A percentile compares a stretch with the other conserved stretches of the same genome.
phyloP scores from a whole-genome alignment of 2,329 filamentous ascomycete species.

The Diaporthe australafricana region DNA sequence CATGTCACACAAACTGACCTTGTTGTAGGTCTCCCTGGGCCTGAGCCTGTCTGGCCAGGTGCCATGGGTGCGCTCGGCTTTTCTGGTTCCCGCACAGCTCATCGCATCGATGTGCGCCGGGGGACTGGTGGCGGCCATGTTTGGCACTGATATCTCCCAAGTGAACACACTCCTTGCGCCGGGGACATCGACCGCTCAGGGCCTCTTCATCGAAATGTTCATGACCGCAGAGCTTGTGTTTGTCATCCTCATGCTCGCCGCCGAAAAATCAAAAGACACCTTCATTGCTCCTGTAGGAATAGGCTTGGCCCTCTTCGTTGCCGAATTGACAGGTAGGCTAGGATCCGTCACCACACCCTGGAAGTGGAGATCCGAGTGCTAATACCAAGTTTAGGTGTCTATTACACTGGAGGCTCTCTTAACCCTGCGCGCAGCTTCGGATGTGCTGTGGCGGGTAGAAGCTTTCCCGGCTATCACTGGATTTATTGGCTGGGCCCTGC shows the following conservation, averaged over 20 bases:
- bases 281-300: conserved; percentile 76
- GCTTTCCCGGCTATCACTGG: conserved; percentile 54
- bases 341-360: too few relatives aligned
- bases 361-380: not conserved
- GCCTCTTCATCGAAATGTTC: conserved; percentile 72
- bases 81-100: conserved; percentile 64
- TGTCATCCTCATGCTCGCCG: conserved; percentile 73
- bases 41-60: conserved; percentile 63
- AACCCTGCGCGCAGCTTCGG: conserved; percentile 59
- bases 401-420: conserved; percentile 54
- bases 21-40: conserved; percentile 58
- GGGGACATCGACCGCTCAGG: conserved; percentile 60
- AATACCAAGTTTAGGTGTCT: conserved; percentile 44
- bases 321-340: conserved; percentile 49
- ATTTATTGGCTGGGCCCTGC: conserved; percentile 60
- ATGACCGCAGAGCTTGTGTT: conserved; percentile 70
- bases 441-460: conserved; percentile 51
- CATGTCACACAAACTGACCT: not conserved
- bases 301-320: conserved; percentile 72
- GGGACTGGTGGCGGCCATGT: conserved; percentile 64
- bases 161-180: conserved; percentile 60
- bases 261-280: conserved; percentile 75
- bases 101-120: conserved; percentile 65
- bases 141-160: conserved; percentile 53
- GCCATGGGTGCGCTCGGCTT: conserved; percentile 55